These are phyloP conservation scores for Cystobasidium onofrii DNA, from an alignment of 768 basidiomycete species.

Conservation along the genomic window DNA sequence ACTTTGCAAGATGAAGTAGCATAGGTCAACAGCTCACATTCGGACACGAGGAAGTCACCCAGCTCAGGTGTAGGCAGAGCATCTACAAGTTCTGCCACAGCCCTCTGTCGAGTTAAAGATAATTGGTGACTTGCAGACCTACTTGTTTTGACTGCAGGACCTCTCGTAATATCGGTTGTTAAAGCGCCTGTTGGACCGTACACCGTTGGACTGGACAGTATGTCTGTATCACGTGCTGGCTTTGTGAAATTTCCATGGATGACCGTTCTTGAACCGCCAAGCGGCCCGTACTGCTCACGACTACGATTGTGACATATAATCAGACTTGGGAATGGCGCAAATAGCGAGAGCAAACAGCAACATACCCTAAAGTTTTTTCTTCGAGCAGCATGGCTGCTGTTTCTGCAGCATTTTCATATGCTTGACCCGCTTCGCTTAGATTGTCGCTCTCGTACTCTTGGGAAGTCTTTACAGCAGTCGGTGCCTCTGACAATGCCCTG, in stretches of 20 bases:
- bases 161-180: not conserved
- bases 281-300: not conserved
- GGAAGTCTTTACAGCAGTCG: not conserved
- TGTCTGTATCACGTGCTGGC: not conserved
- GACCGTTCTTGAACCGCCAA: not conserved
- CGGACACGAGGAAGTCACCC: not conserved
- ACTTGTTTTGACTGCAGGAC: not conserved
- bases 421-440: not conserved
- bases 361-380: constrained; percentile 3
- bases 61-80: not conserved
- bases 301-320: not conserved
- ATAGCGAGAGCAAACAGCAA: not conserved
- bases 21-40: not conserved
- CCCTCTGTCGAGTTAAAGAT: not conserved
- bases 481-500: not conserved
- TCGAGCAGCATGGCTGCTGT: not conserved
- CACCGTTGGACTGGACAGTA: not conserved
- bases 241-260: not conserved
- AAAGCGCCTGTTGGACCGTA: not conserved
- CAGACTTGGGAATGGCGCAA: not conserved
- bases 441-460: not conserved
- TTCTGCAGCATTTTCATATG: not conserved
- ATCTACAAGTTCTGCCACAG: not conserved
- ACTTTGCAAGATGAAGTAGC: not conserved
- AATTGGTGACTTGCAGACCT: not conserved